Base-by-base conservation (phyloP, 108 stramenopile species). In the Skeletonema potamos region DNA sequence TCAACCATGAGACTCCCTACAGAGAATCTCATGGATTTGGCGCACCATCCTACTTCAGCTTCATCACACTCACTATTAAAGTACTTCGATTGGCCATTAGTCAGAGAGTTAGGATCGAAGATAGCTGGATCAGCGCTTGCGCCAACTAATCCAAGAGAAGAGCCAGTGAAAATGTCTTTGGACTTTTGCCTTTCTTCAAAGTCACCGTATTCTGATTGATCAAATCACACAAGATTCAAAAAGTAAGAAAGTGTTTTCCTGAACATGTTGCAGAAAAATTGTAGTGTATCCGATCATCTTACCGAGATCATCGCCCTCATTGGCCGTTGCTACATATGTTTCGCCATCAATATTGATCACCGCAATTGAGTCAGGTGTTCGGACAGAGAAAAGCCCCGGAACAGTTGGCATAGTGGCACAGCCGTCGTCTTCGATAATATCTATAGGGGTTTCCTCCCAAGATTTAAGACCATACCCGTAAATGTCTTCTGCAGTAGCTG, bases 361-460 rank as follows among this genome's bases (percentile, higher is more conserved):
- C 9, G 51, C 54, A 59, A 86, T 83, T 0, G 60, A 54, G 64
- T 86, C 85, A 22, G 85, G 85, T 17, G 66, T 68, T 0, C 80
- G 58, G 0, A 48, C 41, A 0, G 68, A 62, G 39, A 48, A 76
- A 3, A 85, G 57, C 37, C 78, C 73, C 29, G 36, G 29, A 27
- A 70, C 76, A 13, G 71, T 81, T 2, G 76, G 67, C 73, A 74
- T 74, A 0, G 36, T 34, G 15, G 29, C 28, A 44, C 85, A 86
- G 36, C 64, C 82, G 13, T 72, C 85, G 39, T 83, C 83, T 30
- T 83, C 72, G 11, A 86, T 57, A n/a, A 83, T 37, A 68, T 86
- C 85, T 20, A 82, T 63, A 4, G 79, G 70, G 33, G 37, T 48
- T 24, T 60, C 74, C 26, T 75, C 80, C 73, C 62, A 56, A 34